phyloP scores from a whole-genome alignment of 495 filamentous ascomycete species.

The Neurospora sublineolata region DNA sequence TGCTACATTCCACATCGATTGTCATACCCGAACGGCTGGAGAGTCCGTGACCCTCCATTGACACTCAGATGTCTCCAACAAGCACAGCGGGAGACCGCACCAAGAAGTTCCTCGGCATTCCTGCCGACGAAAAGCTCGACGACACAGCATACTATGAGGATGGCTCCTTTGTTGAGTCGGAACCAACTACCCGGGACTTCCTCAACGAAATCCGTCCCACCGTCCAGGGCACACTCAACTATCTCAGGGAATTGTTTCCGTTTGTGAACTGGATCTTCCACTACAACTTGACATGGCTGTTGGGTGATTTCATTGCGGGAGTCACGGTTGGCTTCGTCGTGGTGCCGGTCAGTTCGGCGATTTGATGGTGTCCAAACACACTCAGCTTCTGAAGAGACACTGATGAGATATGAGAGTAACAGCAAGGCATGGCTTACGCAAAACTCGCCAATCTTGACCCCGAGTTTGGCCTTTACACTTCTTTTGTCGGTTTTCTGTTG shows the following conservation, averaged over 20 bases:
- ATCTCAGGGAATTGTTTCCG: conserved; percentile 39
- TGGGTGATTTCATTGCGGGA: conserved; percentile 36
- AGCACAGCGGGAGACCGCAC: conserved; percentile 12
- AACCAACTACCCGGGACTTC: conserved; percentile 63
- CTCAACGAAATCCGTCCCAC: conserved; percentile 47
- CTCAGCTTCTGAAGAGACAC: conserved; percentile 18
- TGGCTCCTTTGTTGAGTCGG: conserved; percentile 65
- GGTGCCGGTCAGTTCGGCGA: conserved; percentile 5
- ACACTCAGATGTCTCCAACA: conserved; percentile 5
- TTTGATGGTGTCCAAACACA: background rate
- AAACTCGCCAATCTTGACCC: conserved; percentile 43
- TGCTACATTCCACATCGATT: background rate
- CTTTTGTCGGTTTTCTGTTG: conserved; percentile 53
- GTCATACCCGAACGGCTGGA: background rate
- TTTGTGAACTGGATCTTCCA: conserved; percentile 41
- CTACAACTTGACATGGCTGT: conserved; percentile 40
- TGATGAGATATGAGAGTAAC: conserved; percentile 39
- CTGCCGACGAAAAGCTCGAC: conserved; percentile 11
- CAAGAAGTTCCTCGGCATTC: conserved; percentile 20
- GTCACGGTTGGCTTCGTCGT: conserved; percentile 24
- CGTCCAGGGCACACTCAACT: conserved; percentile 35
- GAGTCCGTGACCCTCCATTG: background rate
- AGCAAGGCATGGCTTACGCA: conserved; percentile 57
- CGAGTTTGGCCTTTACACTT: conserved; percentile 55
- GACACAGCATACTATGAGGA: conserved; percentile 13